Percentiles rank a stretch among this genome's conserved stretches.
phyloP scores from a whole-genome alignment of 441 rosid species.

The Brassica hybrid region DNA sequence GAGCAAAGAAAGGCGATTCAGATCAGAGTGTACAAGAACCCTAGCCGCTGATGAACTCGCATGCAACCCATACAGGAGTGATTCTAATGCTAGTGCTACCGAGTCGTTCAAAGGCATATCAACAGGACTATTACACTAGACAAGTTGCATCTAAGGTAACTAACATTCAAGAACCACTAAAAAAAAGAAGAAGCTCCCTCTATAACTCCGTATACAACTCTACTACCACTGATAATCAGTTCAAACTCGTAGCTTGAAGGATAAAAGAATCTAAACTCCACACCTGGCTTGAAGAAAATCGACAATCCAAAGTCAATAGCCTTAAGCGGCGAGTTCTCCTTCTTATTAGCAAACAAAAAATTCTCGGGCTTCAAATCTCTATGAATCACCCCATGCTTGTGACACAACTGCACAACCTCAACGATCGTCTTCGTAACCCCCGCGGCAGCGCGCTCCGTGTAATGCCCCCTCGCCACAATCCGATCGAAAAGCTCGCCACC shows the following conservation, averaged over 20 bases:
- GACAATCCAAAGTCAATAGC: slow-evolving; percentile 99
- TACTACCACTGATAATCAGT: slow-evolving; percentile 4
- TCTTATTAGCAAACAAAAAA: slow-evolving; percentile 92
- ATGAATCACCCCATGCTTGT: slow-evolving; percentile 94
- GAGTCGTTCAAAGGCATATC: not conserved
- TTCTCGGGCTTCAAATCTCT: slow-evolving; percentile 98
- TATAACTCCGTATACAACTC: slow-evolving; percentile 5
- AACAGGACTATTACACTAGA: not conserved
- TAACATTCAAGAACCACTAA: slow-evolving; percentile 23
- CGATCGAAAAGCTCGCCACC: slow-evolving; percentile 99
- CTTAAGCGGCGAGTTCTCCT: slow-evolving; percentile 94
- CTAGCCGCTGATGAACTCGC: too few relatives aligned
- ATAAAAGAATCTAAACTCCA: too few relatives aligned
- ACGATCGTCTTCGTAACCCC: slow-evolving; percentile 86
- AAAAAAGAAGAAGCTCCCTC: slow-evolving; percentile 13
- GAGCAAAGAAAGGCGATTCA: not conserved
- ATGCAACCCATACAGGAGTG: too few relatives aligned
- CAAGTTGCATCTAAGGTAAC: slow-evolving; percentile 2
- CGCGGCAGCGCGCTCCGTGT: slow-evolving; percentile 96
- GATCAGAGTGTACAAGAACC: too few relatives aligned
- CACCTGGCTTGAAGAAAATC: slow-evolving; percentile 98
- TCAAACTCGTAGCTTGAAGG: not conserved
- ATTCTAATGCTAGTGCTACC: not conserved
- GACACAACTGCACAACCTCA: slow-evolving; percentile 97
- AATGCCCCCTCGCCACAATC: slow-evolving; percentile 98